phyloP scores from a whole-genome alignment of 164 flowering plant genomes.

The Dillenia suffruticosa region DNA sequence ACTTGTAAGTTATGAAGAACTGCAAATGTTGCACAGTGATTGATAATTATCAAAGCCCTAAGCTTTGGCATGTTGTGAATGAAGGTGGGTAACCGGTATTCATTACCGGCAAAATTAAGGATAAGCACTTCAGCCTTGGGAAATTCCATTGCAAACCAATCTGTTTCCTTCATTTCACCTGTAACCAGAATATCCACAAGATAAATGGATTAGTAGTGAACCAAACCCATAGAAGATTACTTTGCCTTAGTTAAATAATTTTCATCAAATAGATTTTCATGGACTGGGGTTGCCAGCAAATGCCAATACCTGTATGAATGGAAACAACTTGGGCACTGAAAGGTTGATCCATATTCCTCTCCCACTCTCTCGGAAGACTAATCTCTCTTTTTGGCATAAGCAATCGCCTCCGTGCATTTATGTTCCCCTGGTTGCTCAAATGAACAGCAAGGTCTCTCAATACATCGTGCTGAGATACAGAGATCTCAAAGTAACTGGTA shows the following conservation, averaged over 20 bases:
- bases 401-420: constrained; percentile 44
- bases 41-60: constrained; percentile 48
- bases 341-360: constrained; percentile 45
- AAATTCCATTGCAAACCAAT: constrained; percentile 59
- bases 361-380: constrained; percentile 64
- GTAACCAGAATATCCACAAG: constrained; percentile 1
- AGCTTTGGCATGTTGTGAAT: constrained; percentile 61
- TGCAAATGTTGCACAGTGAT: constrained; percentile 35
- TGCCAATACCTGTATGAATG: constrained; percentile 58
- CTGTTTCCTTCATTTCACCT: constrained; percentile 73
- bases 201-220: background rate
- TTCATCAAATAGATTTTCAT: no score
- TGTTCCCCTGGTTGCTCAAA: constrained; percentile 28
- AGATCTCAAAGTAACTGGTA: constrained; percentile 55
- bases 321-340: constrained; percentile 70
- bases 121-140: constrained; percentile 82
- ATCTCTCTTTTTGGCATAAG: constrained; percentile 65
- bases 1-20: constrained; percentile 38
- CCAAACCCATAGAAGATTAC: no score
- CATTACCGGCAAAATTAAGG: constrained; percentile 50
- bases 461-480: constrained; percentile 71
- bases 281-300: background rate
- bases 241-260: no score
- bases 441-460: constrained; percentile 74
- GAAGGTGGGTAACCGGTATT: constrained; percentile 67